Evolutionary conservation across 306 rosid species (phyloP), one percentile per base, ranked within the genome.

Genomic region (Malus domestica): DNA sequence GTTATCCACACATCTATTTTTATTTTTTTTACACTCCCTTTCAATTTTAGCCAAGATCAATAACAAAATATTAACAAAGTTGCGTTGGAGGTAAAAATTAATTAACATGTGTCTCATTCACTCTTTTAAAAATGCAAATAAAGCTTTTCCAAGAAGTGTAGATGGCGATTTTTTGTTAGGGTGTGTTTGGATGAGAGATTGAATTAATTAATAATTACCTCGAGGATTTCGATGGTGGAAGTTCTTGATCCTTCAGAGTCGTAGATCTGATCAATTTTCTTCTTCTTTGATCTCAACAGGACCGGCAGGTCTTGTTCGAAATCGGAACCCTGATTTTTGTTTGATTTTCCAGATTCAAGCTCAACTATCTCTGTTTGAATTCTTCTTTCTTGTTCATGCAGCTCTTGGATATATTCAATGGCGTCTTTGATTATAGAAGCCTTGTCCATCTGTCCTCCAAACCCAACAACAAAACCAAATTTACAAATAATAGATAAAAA

Each of bases 371-470:
- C 99, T 11, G 89, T 76, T 80, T 93, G 83, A 11, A 93, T 80
- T 18, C 71, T 84, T 86, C 82, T 86, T 73, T 96, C 98, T 80
- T 96, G 93, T 18, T 90, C 94, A 22, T 89, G 97, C 58, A 96
- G 80, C 51, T 86, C 84, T 44, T 90, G 90, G 68, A 96, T 96
- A 58, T 96, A 89, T 44, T 85, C 93, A 63, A 96, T 96, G 0
- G 99, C 99, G 75, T 96, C 99, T 78, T 89, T 96, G 58, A 96
- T 87, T 32, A 96, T 90, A 1, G 99, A 96, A 81, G 98, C 99
- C 82, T 96, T 96, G 63, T 96, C 99, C 99, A 96, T 96, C 99
- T 96, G 70, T 42, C 18, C 57, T 20, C 61, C 35, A n/a, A 65
- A 74, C 60, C 60, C 61, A 62, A 62, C 78, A 74, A 73, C 23